Evolutionary conservation across 208 protist species (phyloP).

Genomic region (Tetramitus jugosus): DNA sequence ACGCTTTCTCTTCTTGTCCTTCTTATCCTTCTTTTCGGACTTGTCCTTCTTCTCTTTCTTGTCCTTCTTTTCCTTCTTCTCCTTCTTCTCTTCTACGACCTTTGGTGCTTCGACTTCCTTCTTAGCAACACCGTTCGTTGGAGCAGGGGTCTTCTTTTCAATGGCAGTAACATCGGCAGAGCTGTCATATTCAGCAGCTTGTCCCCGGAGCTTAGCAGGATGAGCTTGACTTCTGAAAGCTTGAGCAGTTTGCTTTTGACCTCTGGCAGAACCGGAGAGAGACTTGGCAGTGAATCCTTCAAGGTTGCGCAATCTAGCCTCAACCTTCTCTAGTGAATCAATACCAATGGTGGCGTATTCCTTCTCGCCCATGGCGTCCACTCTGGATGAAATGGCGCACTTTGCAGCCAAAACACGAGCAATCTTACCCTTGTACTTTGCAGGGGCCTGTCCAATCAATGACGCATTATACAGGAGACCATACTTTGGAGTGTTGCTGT

Average conservation of each 20-base stretch:
- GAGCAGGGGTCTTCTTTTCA: slow-evolving; percentile 14
- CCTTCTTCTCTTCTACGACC: slow-evolving; percentile 23
- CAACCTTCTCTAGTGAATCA: slow-evolving; percentile 41
- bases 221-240: neutral
- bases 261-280: neutral
- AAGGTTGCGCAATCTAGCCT: slow-evolving; percentile 40
- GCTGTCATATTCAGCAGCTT: neutral
- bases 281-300: slow-evolving; percentile 25
- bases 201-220: neutral
- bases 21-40: slow-evolving; percentile 41
- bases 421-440: slow-evolving; percentile 89
- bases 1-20: slow-evolving; percentile 30
- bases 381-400: slow-evolving; percentile 87
- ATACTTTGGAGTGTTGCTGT: slow-evolving; percentile 99
- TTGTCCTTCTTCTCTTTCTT: too few species aligned
- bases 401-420: slow-evolving; percentile 95
- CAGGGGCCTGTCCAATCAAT: slow-evolving; percentile 83
- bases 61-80: slow-evolving; percentile 4
- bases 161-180: neutral
- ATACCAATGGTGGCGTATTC: slow-evolving; percentile 63
- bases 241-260: slow-evolving; percentile 26
- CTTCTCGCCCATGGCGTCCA: slow-evolving; percentile 94
- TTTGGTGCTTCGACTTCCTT: neutral
- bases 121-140: slow-evolving; percentile 8
- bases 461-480: slow-evolving; percentile 97